Evolutionary conservation across 2,329 filamentous ascomycete genomes (phyloP).

Genomic region (Lasiodiplodia hormozganensis): DNA sequence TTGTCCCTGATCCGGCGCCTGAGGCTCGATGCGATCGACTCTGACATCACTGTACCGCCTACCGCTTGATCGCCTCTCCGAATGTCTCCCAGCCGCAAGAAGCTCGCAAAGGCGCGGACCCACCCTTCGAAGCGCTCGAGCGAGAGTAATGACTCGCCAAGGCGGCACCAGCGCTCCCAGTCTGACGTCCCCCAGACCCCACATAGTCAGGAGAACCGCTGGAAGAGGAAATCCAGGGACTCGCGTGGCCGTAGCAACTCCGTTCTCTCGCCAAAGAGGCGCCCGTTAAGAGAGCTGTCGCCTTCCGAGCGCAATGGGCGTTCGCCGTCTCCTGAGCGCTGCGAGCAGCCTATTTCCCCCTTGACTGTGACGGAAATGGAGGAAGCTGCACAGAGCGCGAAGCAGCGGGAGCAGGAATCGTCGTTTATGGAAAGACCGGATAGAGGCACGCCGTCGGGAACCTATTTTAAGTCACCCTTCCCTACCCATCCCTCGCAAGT

Average conservation of each 20-base stretch:
- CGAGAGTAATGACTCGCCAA: constrained; percentile 26
- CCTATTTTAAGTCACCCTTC: constrained; percentile 18
- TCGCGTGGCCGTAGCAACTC: constrained; percentile 20
- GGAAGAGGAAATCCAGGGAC: constrained; percentile 24
- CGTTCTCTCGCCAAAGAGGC: not conserved
- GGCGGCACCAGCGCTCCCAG: constrained; percentile 18
- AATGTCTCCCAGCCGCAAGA: constrained; percentile 20
- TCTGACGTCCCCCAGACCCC: constrained; percentile 26
- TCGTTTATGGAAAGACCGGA: constrained; percentile 10
- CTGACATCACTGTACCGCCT: constrained; percentile 13
- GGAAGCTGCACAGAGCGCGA: constrained; percentile 7
- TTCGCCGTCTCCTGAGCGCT: constrained; percentile 19
- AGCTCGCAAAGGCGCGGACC: constrained; percentile 16
- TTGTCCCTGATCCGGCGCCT: constrained; percentile 2
- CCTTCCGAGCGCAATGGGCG: constrained; percentile 22
- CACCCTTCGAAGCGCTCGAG: constrained; percentile 13
- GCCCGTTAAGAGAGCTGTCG: constrained; percentile 26
- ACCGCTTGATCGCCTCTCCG: not conserved
- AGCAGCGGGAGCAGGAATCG: not conserved
- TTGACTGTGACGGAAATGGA: constrained; percentile 18
- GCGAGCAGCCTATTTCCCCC: constrained; percentile 11
- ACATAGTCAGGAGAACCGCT: constrained; percentile 25
- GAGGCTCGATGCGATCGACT: not conserved
- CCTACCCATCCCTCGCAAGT: constrained; percentile 18
- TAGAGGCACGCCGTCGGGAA: constrained; percentile 23